Conservation (phyloP, 2,329 filamentous ascomycete species). For the Calonectria hawksworthii region DNA sequence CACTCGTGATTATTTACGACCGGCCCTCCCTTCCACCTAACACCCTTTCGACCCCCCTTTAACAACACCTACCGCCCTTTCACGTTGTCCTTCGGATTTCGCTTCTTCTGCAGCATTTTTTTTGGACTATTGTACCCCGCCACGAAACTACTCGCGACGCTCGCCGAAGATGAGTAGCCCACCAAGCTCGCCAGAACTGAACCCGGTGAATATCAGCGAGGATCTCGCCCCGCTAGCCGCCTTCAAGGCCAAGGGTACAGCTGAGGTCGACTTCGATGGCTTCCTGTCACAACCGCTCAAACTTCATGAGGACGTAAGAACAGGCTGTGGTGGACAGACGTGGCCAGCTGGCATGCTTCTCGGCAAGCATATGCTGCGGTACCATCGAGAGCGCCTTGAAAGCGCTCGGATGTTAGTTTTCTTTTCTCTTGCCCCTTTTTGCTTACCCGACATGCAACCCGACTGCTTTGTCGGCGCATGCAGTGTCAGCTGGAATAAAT, state of each 20-base stretch:
- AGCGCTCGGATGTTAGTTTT: conserved; percentile 77
- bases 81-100: neutral
- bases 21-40: neutral
- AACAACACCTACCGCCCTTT: neutral
- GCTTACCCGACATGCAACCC: neutral
- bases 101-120: neutral
- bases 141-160: conserved; percentile 7
- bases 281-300: conserved; percentile 78
- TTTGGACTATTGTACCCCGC: neutral
- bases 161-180: conserved; percentile 47
- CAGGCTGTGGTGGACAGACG: conserved; percentile 92
- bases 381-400: conserved; percentile 73
- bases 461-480: conserved; percentile 17
- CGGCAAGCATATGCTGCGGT: conserved; percentile 85
- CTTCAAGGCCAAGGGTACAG: conserved; percentile 69
- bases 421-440: conserved; percentile 2
- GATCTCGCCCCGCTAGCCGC: conserved; percentile 71
- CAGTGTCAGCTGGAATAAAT: neutral
- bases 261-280: conserved; percentile 76
- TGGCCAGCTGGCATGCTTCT: conserved; percentile 96
- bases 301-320: conserved; percentile 86
- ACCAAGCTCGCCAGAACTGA: conserved; percentile 64
- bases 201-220: conserved; percentile 65
- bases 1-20: conserved; percentile 7
- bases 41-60: conserved; percentile 2